phyloP scores from a whole-genome alignment of 2,329 filamentous ascomycete genomes.

The Monosporascus sp. region DNA sequence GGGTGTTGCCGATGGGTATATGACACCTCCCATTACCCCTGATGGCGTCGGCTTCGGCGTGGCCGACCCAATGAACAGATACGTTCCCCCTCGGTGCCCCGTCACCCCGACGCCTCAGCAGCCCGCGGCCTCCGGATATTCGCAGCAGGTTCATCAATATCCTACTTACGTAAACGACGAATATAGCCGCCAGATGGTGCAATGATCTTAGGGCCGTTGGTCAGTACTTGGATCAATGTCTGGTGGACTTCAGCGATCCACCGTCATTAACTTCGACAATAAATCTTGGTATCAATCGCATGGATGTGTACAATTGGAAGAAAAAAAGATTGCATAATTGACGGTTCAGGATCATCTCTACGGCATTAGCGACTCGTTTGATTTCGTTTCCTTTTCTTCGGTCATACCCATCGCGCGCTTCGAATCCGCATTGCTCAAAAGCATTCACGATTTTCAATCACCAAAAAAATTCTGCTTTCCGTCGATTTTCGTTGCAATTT shows the following conservation, averaged over 20 bases:
- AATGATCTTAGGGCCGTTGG: slow-evolving; percentile 4
- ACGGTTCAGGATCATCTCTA: slow-evolving; percentile 39
- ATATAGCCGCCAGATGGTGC: slow-evolving; percentile 28
- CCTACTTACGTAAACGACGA: slow-evolving; percentile 40
- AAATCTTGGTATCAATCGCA: slow-evolving; percentile 7
- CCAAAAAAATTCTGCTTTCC: slow-evolving; percentile 27
- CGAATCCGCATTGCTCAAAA: slow-evolving; percentile 21
- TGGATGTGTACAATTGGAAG: slow-evolving; percentile 34
- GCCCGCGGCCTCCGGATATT: slow-evolving; percentile 30
- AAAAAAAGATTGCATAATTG: slow-evolving; percentile 41
- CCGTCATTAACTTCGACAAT: slow-evolving; percentile 3
- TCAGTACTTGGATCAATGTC: slow-evolving; percentile 4
- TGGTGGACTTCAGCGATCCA: slow-evolving; percentile 9
- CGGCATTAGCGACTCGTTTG: slow-evolving; percentile 43
- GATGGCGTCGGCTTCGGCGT: slow-evolving; percentile 56
- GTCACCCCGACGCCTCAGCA: slow-evolving; percentile 56
- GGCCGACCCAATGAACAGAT: slow-evolving; percentile 38
- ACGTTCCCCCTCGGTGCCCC: slow-evolving; percentile 52
- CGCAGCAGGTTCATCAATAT: slow-evolving; percentile 40
- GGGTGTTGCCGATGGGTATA: slow-evolving; percentile 65
- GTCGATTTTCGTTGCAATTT: slow-evolving; percentile 8
- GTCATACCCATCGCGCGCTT: slow-evolving; percentile 30
- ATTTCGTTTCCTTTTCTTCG: slow-evolving; percentile 25
- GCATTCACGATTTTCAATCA: slow-evolving; percentile 22
- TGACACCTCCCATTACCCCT: slow-evolving; percentile 82